Conservation (phyloP, 352 stramenopile species). For the Pythium utonaiense region DNA sequence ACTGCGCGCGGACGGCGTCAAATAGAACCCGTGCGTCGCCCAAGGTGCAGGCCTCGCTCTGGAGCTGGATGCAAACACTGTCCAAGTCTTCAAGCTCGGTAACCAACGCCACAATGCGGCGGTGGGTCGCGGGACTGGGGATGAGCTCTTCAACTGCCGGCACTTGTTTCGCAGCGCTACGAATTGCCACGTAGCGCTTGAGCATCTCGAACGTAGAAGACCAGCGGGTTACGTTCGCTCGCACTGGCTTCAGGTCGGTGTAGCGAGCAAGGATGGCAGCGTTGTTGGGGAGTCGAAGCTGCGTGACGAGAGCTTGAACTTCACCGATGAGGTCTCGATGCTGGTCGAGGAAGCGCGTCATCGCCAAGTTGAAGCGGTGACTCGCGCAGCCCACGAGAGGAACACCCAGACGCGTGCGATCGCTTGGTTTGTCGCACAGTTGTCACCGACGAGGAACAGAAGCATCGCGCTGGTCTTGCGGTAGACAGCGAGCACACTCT, state of each 20-base stretch:
- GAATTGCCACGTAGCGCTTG: not conserved
- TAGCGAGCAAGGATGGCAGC: not conserved
- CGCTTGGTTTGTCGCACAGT: conserved; percentile 17
- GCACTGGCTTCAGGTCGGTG: not conserved
- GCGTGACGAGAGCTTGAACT: not conserved
- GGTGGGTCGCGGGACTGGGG: not conserved
- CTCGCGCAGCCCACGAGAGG: conserved; percentile 16
- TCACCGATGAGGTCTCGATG: not conserved
- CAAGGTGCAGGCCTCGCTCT: conserved; percentile 10
- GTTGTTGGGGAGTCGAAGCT: conserved; percentile 3
- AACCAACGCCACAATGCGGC: conserved; percentile 11
- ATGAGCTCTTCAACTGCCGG: conserved; percentile 7
- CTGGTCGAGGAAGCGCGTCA: too few species aligned
- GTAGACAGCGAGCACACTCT: conserved; percentile 2
- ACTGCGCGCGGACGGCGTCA: conserved; percentile 4
- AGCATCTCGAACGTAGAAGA: conserved; percentile 1
- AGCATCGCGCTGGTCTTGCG: conserved; percentile 11
- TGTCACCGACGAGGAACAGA: conserved; percentile 11
- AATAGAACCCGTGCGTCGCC: conserved; percentile 8
- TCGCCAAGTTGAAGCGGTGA: conserved; percentile 16
- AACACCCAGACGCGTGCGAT: conserved; percentile 10
- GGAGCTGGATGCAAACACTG: conserved; percentile 20
- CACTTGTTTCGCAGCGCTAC: not conserved
- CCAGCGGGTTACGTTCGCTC: not conserved
- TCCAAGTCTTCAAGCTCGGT: conserved; percentile 14